Conservation (phyloP, 192 early-diverging fungal genomes). For the Cetraspora pellucida region DNA sequence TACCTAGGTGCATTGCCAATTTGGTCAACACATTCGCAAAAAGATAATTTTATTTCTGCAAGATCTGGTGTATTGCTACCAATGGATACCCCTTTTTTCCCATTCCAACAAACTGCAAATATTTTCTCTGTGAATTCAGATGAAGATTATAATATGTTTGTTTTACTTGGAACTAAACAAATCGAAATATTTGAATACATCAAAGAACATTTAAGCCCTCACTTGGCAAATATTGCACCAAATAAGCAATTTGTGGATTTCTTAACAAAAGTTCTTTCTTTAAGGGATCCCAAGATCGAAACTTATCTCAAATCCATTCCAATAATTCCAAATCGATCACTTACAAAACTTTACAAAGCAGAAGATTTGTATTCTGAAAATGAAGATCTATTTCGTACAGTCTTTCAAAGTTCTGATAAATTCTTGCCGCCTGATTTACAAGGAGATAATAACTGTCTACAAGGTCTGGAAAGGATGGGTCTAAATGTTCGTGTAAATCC, state of each 20-base stretch:
- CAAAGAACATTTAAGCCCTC: background rate
- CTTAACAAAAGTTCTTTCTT: background rate
- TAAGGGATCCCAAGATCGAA: background rate
- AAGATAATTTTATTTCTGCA: no score
- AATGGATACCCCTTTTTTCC: no score
- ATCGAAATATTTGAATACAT: background rate
- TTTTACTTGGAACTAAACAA: background rate
- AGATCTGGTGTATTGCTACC: no score
- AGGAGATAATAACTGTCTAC: background rate
- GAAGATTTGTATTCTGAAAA: background rate
- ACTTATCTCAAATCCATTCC: background rate
- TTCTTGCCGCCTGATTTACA: background rate
- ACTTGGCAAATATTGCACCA: background rate
- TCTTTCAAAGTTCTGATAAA: background rate
- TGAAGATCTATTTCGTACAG: background rate
- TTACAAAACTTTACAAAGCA: background rate
- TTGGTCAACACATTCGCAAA: no score
- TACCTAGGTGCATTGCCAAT: no score
- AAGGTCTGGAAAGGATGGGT: background rate
- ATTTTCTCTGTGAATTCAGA: background rate
- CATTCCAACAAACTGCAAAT: no score
- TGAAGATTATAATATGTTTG: background rate
- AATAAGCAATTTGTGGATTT: background rate
- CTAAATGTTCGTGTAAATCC: background rate
- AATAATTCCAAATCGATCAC: conserved; percentile 12